A percentile compares a stretch with the other conserved stretches of the same genome.
These are phyloP conservation scores for Paraphoma chrysanthemicola DNA, from an alignment of 2,329 filamentous ascomycete genomes.

Conservation along the genomic window DNA sequence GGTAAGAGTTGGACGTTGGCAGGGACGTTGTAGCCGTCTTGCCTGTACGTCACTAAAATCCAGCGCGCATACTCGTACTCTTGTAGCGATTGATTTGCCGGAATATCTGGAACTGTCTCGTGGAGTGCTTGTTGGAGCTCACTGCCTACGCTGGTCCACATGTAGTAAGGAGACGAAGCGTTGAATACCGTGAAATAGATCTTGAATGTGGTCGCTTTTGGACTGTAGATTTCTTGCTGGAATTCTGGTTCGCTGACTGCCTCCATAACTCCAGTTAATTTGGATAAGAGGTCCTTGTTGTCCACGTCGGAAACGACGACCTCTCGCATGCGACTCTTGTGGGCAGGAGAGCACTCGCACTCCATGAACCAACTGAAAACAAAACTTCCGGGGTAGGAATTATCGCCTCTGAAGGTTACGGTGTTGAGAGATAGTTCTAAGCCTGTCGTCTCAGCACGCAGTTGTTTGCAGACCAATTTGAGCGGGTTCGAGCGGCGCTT, in stretches of 20 bases:
- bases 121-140: too few species aligned
- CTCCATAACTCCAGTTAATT: too few species aligned
- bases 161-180: too few species aligned
- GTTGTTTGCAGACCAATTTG: neutral
- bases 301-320: neutral
- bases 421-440: neutral
- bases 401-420: neutral
- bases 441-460: neutral
- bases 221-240: too few species aligned
- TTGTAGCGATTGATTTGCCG: neutral
- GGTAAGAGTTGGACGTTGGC: neutral
- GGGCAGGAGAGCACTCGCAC: neutral
- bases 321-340: neutral
- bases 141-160: too few species aligned
- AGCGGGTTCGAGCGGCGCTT: neutral
- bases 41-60: neutral
- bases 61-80: neutral
- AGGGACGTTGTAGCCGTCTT: neutral
- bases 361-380: neutral
- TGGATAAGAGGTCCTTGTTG: too few species aligned
- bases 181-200: too few species aligned
- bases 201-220: too few species aligned
- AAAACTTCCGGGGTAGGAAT: neutral
- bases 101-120: too few species aligned
- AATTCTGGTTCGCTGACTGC: too few species aligned